A percentile compares a stretch with the other conserved stretches of the same genome.
These are phyloP conservation scores for Thalassiosira pacifica DNA, from an alignment of 352 stramenopile species.

Conservation along the genomic window DNA sequence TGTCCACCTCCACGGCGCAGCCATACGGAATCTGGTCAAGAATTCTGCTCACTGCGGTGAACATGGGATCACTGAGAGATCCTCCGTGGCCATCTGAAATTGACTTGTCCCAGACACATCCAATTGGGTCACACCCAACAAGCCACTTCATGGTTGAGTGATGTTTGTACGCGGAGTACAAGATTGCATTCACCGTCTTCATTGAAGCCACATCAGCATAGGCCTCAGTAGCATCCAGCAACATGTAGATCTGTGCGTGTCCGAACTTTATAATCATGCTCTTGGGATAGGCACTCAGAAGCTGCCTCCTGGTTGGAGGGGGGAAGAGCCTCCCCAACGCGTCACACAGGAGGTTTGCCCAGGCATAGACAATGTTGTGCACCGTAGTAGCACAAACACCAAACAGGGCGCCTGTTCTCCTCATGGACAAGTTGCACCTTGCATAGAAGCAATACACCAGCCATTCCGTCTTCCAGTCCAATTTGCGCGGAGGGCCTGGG, in stretches of 20 bases:
- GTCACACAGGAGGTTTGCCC: conserved; percentile 36
- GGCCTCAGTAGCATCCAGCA: conserved; percentile 41
- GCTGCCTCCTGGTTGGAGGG: conserved; percentile 42
- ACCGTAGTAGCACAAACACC: conserved; percentile 31
- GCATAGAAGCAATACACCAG: conserved; percentile 47
- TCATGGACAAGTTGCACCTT: conserved; percentile 29
- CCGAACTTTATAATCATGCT: conserved; percentile 39
- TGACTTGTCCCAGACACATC: conserved; percentile 22
- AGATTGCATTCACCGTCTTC: conserved; percentile 46
- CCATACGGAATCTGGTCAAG: conserved; percentile 45
- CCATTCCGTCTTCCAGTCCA: conserved; percentile 9
- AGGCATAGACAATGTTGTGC: conserved; percentile 46
- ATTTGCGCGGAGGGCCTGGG: neutral
- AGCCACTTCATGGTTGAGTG: too few species aligned
- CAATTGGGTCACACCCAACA: too few species aligned
- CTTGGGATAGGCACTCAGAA: conserved; percentile 39
- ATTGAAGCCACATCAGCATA: conserved; percentile 42
- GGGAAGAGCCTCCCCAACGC: conserved; percentile 32
- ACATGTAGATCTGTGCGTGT: conserved; percentile 30
- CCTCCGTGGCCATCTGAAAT: conserved; percentile 34
- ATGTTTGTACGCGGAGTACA: conserved; percentile 52
- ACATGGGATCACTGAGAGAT: conserved; percentile 39
- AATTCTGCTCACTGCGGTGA: conserved; percentile 15
- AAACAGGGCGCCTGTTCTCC: conserved; percentile 31
- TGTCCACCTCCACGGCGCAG: conserved; percentile 16